Base-by-base conservation (phyloP, 148 eudicot species). In the Hydrangea macrophylla region DNA sequence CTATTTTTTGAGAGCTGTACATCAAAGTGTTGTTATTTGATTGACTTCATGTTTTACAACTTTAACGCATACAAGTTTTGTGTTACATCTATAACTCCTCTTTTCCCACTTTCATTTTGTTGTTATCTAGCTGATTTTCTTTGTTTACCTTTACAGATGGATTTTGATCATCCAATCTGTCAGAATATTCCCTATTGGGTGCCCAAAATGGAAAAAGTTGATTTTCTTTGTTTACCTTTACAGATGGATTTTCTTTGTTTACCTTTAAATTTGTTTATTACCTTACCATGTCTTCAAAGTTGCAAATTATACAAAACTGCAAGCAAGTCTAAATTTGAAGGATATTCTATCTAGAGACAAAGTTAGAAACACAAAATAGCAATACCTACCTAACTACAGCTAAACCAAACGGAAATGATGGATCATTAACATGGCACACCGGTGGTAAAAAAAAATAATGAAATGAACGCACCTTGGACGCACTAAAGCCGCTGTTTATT, bases 401-500 rank as follows among this genome's bases (percentile, higher is more conserved):
- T 57, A 68, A 55, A 20, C 36, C 55, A 15, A 68, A 15, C 27
- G 44, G 11, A n/a, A 26, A 50, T 7, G 28, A 25, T n/a, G 1
- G 17, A 69, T 37, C 72, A 57, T 57, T 56, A 40, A 42, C 45
- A 25, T 58, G 30, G 61, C 13, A 55, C 23, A 40, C 39, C 28
- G 26, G 28, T 24, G 27, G 45, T 30, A 44, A 22, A 44, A 36
- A 9, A 13, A n/a, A n/a, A n/a, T n/a, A n/a, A n/a, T n/a, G n/a
- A 66, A 54, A 35, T 6, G 31, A 18, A 31, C 10, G 11, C 8
- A 17, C 39, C 39, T 58, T 31, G 23, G 1, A 18, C 18, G 62
- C 32, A n/a, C n/a, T n/a, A 26, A 10, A 26, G 31, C 58, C 11
- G 12, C 32, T 24, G 58, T 31, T 55, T 26, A 55, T 42, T 17